Evolutionary conservation across 2,329 filamentous ascomycete species (phyloP), one percentile per base, ranked within the genome.

Genomic region (Podosphaera xanthii): DNA sequence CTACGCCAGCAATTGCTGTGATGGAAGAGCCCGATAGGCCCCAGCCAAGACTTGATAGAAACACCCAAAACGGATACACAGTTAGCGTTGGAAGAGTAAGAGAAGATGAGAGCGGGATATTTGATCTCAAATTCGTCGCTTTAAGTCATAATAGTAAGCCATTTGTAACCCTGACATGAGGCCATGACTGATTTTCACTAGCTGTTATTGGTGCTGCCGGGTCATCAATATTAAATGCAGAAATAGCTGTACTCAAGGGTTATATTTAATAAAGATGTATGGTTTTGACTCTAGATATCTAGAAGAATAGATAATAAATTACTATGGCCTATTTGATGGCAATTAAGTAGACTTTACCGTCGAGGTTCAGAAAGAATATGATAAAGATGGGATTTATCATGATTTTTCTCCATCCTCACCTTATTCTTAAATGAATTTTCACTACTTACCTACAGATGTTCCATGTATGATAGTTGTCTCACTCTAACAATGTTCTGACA

Each of bases 201-300:
- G 83, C 91, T 62, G 86, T 98, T 59, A 91, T 98, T 70, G 91
- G 91, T 64, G 92, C 92, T 38, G 90, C 91, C n/a, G 92, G 92
- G 9, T 94, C 88, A 1, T 94, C 87, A 38, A 95, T 97, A 72
- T 72, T 97, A 66, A 97, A 97, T 57, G 60, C 60, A 9, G 62
- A 63, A 50, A 61, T 61, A 9, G 62, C 62, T 33, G 59, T 63
- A 22, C 31, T 63, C 7, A 63, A 63, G 48, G 61, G 59, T 5
- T 61, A 58, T 52, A 56, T 61, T 40, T 63, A 40, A 63, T 6
- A 40, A 40, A 22, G 22, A 22, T 22, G 22, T 22, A 22, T 22
- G 22, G 22, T 22, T 22, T 22, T 22, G 22, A 22, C 22, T 22
- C 22, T 22, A 22, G 22, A 22, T 22, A 22, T 22, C 22, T 22